A percentile compares a stretch with the other conserved stretches of the same genome.
phyloP scores from a whole-genome alignment of 1,284 basidiomycete species.

The Microbotryum saponariae region DNA sequence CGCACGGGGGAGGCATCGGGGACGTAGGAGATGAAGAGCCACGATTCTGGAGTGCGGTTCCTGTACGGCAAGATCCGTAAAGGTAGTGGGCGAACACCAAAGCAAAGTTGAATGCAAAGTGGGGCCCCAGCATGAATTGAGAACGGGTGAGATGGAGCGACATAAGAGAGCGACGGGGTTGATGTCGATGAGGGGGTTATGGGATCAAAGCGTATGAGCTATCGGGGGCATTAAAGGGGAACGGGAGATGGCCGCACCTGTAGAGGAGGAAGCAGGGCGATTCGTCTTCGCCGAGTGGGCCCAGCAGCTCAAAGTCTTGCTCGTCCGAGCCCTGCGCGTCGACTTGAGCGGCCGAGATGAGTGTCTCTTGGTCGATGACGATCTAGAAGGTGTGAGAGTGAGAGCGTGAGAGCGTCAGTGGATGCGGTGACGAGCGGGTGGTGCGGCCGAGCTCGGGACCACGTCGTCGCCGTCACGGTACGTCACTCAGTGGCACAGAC shows the following conservation, averaged over 20 bases:
- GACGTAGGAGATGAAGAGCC: constrained; percentile 25
- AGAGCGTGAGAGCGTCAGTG: background rate
- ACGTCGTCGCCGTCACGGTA: background rate
- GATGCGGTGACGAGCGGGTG: background rate
- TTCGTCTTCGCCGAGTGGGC: constrained; percentile 11
- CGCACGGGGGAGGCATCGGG: constrained; percentile 23
- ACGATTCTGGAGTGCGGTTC: background rate
- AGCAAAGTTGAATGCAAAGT: background rate
- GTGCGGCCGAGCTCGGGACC: background rate
- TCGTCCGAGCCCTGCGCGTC: background rate
- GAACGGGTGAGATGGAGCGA: background rate
- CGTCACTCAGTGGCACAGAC: too few relatives aligned
- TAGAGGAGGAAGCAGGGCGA: constrained; percentile 16
- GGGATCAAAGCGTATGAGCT: background rate
- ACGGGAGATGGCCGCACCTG: constrained; percentile 9
- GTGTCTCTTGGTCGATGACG: constrained; percentile 16
- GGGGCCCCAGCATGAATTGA: background rate
- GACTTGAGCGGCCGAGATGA: constrained; percentile 2
- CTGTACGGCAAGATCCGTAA: background rate
- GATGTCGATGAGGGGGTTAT: too few relatives aligned
- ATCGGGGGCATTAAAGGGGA: background rate
- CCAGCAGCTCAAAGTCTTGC: constrained; percentile 18
- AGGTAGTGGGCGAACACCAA: background rate
- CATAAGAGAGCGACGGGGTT: too few relatives aligned
- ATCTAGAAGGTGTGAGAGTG: background rate